Evolutionary conservation across 768 basidiomycete species (phyloP), one percentile per base, ranked within the genome.

Genomic region (Xerocomellus chrysenteron): DNA sequence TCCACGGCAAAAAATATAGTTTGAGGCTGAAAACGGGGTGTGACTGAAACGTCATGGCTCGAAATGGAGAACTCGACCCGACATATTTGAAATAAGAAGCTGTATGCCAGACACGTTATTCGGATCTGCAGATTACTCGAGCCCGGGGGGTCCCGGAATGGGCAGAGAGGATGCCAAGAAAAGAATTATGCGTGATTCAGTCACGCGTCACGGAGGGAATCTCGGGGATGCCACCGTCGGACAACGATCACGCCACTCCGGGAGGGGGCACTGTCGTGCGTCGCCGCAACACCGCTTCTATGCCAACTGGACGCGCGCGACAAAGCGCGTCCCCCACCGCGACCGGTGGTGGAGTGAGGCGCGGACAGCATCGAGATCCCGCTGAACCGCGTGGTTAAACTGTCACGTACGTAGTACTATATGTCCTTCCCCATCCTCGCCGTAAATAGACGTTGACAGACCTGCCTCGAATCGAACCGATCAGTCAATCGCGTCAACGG

Each of bases 51-150:
- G 45, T 62, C 40, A 56, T 46, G 41, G 39, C 62, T 36, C 5
- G 33, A 58, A 60, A 54, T 47, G 54, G 66, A 19, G 50, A 51
- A 61, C 24, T 33, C 40, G 58, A 39, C 35, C 62, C 61, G 50
- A 32, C 5, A 32, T 24, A 73, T 71, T 71, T 65, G 60, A 70
- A 73, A 73, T 72, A 46, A 50, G 70, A 71, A 71, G 68, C 54
- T 37, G 58, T 40, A 60, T 53, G 53, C 19, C 32, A 6, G 50
- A 67, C 63, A 68, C 58, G 66, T 69, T 70, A 65, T 61, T 59
- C 68, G 62, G 69, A 71, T 71, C 69, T 71, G 64, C 70, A 70
- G 66, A 72, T 70, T 52, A 41, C 37, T 48, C 32, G 45, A 35
- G 49, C 28, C 49, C 48, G 61, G 55, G 16, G 26, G 50, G 43